Evolutionary conservation across 108 stramenopile species (phyloP), one percentile per base, ranked within the genome.

Genomic region (Schizochytrium sp.): DNA sequence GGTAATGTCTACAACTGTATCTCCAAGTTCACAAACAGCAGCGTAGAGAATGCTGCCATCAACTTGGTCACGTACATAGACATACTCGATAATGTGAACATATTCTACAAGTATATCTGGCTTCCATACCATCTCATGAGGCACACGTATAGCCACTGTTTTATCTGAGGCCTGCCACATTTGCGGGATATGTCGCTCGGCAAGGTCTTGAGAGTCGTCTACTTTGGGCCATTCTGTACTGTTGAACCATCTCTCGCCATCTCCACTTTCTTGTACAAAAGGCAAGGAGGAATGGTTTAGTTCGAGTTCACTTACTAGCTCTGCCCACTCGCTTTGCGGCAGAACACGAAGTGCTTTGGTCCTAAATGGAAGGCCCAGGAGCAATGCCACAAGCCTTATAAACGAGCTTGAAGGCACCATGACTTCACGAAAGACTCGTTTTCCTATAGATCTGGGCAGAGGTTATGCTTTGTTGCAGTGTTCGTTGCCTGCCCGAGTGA

Each of bases 41-140:
- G 44, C 64, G 3, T 69, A 69, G 64, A 69, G 42, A 44, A 69
- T 69, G 40, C 44, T 44, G 0, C 12, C 44, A 8, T 38, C 10
- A 44, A 7, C 10, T 38, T 44, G 40, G 64, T 69, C 28, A 44
- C 64, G 64, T 0, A 69, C 2, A 38, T 3, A 69, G 64, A 69
- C 64, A 44, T 69, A 69, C 42, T 69, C 42, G 44, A 69, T 69
- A 15, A 44, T 44, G 2, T 69, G 64, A 7, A 44, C 64, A 15
- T 44, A 69, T 38, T 2, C 64, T 38, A 69, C 64, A 0, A 69
- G 42, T 8, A 44, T 44, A 44, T 15, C 28, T 8, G 64, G 64
- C 5, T 38, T 69, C 64, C 64, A 69, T 38, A 69, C 44, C 64
- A 69, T 69, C 28, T 69, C 64, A 69, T 69, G 64, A 44, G 42